Percentiles rank a stretch among this genome's conserved stretches.
These are phyloP conservation scores for Sanguinoderma infundibulare DNA, from an alignment of 1,284 basidiomycete species.

Conservation along the genomic window DNA sequence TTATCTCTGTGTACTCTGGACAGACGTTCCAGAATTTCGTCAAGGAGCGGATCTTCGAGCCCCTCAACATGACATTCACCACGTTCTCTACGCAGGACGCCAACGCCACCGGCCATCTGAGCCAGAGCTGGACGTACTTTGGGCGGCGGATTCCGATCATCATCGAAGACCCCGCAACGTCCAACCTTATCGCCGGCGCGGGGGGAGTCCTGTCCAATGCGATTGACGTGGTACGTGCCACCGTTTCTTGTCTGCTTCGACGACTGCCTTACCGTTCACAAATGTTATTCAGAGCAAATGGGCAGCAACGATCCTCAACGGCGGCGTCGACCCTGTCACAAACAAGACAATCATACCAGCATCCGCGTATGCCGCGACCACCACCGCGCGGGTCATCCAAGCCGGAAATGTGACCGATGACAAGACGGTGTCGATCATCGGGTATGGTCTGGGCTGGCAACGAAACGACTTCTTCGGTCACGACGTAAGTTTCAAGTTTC, in stretches of 20 bases:
- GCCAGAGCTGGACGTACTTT: background rate
- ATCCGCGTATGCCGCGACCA: background rate
- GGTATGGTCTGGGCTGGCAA: conserved; percentile 35
- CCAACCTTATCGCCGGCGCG: conserved; percentile 31
- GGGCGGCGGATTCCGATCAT: conserved; percentile 5
- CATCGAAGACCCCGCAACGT: background rate
- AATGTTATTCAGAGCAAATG: no score
- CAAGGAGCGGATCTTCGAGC: conserved; percentile 5
- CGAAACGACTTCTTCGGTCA: conserved; percentile 18
- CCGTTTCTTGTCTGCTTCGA: no score
- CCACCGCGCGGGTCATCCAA: background rate
- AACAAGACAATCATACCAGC: background rate
- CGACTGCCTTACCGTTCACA: no score
- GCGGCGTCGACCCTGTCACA: no score
- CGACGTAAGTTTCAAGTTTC: conserved; percentile 25
- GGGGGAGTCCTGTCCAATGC: conserved; percentile 38
- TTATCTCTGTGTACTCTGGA: conserved; percentile 4
- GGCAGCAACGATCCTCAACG: no score
- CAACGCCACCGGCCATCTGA: background rate
- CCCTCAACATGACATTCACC: background rate
- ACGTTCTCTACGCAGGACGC: background rate
- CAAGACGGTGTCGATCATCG: conserved; percentile 19
- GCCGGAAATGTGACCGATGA: background rate
- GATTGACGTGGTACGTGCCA: conserved; percentile 30
- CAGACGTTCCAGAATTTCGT: conserved; percentile 1